phyloP scores from a whole-genome alignment of 164 flowering plant genomes.

The Kalanchoe fedtschenkoi region DNA sequence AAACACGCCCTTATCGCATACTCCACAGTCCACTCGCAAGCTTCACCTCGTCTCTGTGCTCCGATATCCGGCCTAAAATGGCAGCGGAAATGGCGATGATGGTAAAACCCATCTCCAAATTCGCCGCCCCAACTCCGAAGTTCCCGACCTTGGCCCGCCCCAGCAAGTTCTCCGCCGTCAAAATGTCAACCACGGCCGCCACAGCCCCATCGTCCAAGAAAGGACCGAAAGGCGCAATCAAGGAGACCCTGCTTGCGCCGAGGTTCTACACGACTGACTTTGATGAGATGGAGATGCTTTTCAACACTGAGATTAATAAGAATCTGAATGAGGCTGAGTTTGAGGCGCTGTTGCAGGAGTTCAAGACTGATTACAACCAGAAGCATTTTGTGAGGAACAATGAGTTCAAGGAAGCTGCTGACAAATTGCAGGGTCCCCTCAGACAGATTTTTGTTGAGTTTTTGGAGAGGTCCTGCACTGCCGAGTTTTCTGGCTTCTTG shows the following conservation, averaged over 20 bases:
- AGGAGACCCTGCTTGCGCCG: slow-evolving; percentile 82
- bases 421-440: slow-evolving; percentile 72
- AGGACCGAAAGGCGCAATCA: slow-evolving; percentile 33
- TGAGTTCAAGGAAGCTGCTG: slow-evolving; percentile 97
- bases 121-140: slow-evolving; percentile 11
- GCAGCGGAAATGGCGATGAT: slow-evolving; percentile 70
- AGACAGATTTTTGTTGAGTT: slow-evolving; percentile 94
- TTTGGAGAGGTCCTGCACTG: slow-evolving; percentile 96
- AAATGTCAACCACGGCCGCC: slow-evolving; percentile 29
- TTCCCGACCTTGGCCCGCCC: background rate
- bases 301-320: slow-evolving; percentile 91
- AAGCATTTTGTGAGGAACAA: slow-evolving; percentile 93
- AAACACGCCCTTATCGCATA: slow-evolving; percentile 13
- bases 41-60: background rate
- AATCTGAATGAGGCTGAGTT: slow-evolving; percentile 73
- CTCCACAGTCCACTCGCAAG: background rate
- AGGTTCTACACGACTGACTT: slow-evolving; percentile 97
- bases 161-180: slow-evolving; percentile 21
- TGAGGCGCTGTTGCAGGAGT: slow-evolving; percentile 81
- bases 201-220: slow-evolving; percentile 26
- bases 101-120: slow-evolving; percentile 37
- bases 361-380: slow-evolving; percentile 95
- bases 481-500: slow-evolving; percentile 95
- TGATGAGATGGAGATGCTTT: slow-evolving; percentile 91
- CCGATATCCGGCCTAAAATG: slow-evolving; percentile 21